Evolutionary conservation across 176 grass and related monocot genomes (phyloP).

Genomic region (Zoysia japonica): DNA sequence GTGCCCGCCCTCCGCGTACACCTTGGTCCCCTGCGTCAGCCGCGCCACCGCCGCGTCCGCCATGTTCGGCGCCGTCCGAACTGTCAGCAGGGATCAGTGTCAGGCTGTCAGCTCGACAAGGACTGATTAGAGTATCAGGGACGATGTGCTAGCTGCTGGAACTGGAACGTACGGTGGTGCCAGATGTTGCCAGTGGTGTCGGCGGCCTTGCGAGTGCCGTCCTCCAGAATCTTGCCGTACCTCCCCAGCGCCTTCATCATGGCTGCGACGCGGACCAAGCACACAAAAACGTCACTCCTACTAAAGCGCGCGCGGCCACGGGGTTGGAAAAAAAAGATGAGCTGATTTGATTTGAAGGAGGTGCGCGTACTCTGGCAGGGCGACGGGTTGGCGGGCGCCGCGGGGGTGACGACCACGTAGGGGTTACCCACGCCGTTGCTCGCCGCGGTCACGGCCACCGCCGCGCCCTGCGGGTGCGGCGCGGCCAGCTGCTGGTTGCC

Average conservation of each 20-base stretch:
- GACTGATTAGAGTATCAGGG: not conserved
- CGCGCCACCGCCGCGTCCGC: constrained; percentile 73
- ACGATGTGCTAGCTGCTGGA: not conserved
- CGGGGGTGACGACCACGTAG: constrained; percentile 63
- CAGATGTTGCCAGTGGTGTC: constrained; percentile 69
- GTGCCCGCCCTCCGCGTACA: constrained; percentile 82
- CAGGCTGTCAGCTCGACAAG: not conserved
- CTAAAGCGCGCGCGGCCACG: no score
- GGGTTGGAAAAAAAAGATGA: not conserved
- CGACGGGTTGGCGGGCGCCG: constrained; percentile 30
- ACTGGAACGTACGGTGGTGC: constrained; percentile 53
- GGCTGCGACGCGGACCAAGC: constrained; percentile 8
- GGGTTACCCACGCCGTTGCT: constrained; percentile 54
- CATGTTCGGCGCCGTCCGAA: constrained; percentile 72
- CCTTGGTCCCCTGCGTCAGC: constrained; percentile 85
- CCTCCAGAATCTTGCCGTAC: constrained; percentile 64
- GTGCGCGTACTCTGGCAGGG: constrained; percentile 47
- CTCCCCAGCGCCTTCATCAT: constrained; percentile 56
- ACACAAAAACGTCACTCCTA: not conserved
- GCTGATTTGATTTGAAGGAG: not conserved
- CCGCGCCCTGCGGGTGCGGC: constrained; percentile 28
- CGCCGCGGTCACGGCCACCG: constrained; percentile 35
- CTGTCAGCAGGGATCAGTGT: constrained; percentile 28
- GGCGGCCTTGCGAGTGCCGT: constrained; percentile 63
- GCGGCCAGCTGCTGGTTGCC: constrained; percentile 27